Base-by-base conservation (phyloP, 2,329 filamentous ascomycete genomes). In the Botryotinia calthae region DNA sequence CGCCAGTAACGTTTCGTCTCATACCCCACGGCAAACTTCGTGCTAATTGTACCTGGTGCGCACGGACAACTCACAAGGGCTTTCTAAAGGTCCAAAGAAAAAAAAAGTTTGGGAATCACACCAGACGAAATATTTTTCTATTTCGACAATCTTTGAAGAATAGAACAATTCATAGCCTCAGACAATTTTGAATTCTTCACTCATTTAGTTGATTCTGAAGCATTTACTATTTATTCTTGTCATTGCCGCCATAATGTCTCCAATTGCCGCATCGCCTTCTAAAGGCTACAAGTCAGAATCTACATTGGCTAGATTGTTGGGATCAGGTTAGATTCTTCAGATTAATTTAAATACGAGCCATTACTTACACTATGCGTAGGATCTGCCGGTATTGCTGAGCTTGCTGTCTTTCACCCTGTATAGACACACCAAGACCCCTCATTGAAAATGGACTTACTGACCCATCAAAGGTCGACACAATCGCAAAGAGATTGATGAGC, bases 401-500 rank as follows among this genome's bases (percentile, higher is more conserved):
- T 98, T 80, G 90, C 94, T 80, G 90, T 98, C 82, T 98, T 98
- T 87, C 94, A 97, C 82, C 94, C 94, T 76, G 94, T 94, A 87
- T 78, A 87, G 31, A 68, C 69, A 70, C 62, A 75, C 51, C 40
- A 51, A 69, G 25, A 44, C 44, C 31, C 31, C 63, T 18, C 34
- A 5, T 62, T 48, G 61, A 76, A 73, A 75, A 75, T 73, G 59
- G 63, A 28, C 40, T 65, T 73, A 74, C 77, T 77, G 76, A 82
- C 74, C 75, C 78, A 79, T 81, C 78, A 73, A 80, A 95, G 93
- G 93, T 99, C 82, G 96, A 99, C 85, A 99, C 96, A 68, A 98
- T 97, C 80, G 95, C 96, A 76, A 99, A 99, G 88, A 93, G 96
- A 78, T 89, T 99, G 84, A 99, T 99, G 96, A 98, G 94, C 89